Percentiles rank a stretch among this genome's conserved stretches.
Conservation (phyloP, 2,329 filamentous ascomycete species). For the Aspergillus puulaauensis region DNA sequence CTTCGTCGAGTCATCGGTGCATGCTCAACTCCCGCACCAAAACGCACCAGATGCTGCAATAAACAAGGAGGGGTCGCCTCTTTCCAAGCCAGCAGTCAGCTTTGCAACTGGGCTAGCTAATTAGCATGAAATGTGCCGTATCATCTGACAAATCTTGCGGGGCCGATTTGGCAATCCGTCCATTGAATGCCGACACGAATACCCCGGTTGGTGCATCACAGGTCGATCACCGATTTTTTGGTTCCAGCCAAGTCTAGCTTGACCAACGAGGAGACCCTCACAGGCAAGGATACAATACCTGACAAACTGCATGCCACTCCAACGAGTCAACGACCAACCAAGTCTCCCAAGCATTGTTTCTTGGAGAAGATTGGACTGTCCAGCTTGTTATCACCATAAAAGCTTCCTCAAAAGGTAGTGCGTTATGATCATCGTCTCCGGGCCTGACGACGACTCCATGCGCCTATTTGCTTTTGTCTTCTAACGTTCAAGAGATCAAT, state of each 20-base stretch:
- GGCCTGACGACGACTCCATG: not conserved
- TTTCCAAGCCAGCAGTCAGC: too few relatives aligned
- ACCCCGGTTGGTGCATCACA: slow-evolving; percentile 7
- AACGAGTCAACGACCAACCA: not conserved
- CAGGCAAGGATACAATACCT: slow-evolving; percentile 1
- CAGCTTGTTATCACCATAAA: not conserved
- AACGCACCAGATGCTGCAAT: not conserved
- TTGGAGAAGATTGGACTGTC: not conserved
- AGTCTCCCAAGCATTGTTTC: not conserved
- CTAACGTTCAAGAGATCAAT: not conserved
- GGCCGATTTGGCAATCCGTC: slow-evolving; percentile 1
- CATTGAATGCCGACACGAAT: slow-evolving; percentile 3
- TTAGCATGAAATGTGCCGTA: slow-evolving; percentile 5
- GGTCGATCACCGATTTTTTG: slow-evolving; percentile 14
- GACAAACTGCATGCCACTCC: slow-evolving; percentile 1
- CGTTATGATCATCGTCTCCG: not conserved
- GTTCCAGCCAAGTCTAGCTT: slow-evolving; percentile 3
- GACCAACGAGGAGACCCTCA: slow-evolving; percentile 5
- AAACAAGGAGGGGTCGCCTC: too few relatives aligned
- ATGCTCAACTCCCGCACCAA: not conserved
- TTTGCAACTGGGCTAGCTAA: not conserved
- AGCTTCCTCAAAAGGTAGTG: not conserved
- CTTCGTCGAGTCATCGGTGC: not conserved
- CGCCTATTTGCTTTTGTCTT: not conserved
- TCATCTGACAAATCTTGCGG: slow-evolving; percentile 18